Conservation (phyloP, 768 basidiomycete genomes). For the Lactarius hengduanensis region DNA sequence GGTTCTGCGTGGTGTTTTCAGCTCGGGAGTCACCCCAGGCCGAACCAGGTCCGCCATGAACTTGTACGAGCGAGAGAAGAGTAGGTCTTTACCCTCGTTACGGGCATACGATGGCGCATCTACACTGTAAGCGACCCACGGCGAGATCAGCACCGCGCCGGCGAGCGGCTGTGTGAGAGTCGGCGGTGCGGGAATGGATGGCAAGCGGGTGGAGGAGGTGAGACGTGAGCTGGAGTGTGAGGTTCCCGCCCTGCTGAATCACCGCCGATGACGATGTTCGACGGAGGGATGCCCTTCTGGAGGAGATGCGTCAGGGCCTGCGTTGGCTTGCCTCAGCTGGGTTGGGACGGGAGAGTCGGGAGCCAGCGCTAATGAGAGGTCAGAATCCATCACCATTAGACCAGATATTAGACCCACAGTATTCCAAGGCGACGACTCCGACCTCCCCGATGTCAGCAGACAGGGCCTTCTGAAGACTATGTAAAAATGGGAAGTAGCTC, state of each 20-base stretch:
- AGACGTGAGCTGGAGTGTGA: slow-evolving; percentile 27
- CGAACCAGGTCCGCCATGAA: neutral
- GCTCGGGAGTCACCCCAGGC: neutral
- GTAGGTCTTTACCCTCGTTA: slow-evolving; percentile 1
- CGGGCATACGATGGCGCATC: slow-evolving; percentile 8
- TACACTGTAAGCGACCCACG: neutral
- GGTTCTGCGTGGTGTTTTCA: neutral
- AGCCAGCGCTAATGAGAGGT: neutral
- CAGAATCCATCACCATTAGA: neutral
- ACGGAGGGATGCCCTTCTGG: slow-evolving; percentile 25
- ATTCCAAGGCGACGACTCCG: slow-evolving; percentile 10
- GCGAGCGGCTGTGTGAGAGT: slow-evolving; percentile 6
- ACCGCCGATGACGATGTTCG: slow-evolving; percentile 28
- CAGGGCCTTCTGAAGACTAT: neutral
- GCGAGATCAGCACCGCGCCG: slow-evolving; percentile 9
- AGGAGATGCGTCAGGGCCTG: slow-evolving; percentile 26
- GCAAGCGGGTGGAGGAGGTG: slow-evolving; percentile 28
- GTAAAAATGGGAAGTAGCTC: slow-evolving; percentile 3
- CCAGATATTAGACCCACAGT: slow-evolving; percentile 6
- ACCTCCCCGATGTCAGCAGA: slow-evolving; percentile 1
- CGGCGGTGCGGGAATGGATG: slow-evolving; percentile 17
- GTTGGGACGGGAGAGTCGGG: slow-evolving; percentile 26
- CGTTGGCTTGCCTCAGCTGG: slow-evolving; percentile 27
- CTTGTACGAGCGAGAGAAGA: neutral
- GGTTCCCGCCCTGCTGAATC: slow-evolving; percentile 31